Base-by-base conservation (phyloP, 2,329 filamentous ascomycete genomes). In the Fusarium scirpi region DNA sequence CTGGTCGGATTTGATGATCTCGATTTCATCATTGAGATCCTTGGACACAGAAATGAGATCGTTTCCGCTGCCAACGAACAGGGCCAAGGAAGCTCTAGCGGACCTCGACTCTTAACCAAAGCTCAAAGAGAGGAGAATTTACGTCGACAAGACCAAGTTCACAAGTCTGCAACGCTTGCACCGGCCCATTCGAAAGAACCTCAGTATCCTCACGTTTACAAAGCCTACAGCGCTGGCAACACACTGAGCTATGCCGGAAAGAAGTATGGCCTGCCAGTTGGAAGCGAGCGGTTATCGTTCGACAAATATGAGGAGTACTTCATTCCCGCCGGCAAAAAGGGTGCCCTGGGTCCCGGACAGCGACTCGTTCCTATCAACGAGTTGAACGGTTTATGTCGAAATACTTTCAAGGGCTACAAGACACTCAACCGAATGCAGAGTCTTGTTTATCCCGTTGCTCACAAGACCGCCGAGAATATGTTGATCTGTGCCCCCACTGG, bases 391-490 rank as follows among this genome's bases (percentile, higher is more conserved):
- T 85, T 99, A 29, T 99, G 96, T 75, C 88, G 89, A 65, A 89
- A 88, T n/a, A 99, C 96, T 0, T 99, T 99, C 83, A 93, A 91
- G 77, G 94, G 94, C 0, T 99, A 99, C 84, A 95, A 94, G 81
- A 83, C 92, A 5, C 86, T 99, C 64, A 99, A 99, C 77, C 91
- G 97, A 29, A 99, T 99, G 97, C 96, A 99, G 82, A 98, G 94
- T 78, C 85, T 99, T 49, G 93, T 98, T 1, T 97, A 97, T 76
- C 94, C 94, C 1, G 93, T 99, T 8, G 96, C 94, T 0, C 98
- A 99, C 82, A 93, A 91, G 78, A 98, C 94, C 4, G 97, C 90
- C 76, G 96, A 99, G 81, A 99, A 99, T 74, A 98, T 99, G 95
- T 88, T 99, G 54, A 97, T 99, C 64, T 99, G 96, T 80, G 96